Evolutionary conservation across 2,329 filamentous ascomycete genomes (phyloP), one percentile per base, ranked within the genome.

Genomic region (Penicillium brasilianum): DNA sequence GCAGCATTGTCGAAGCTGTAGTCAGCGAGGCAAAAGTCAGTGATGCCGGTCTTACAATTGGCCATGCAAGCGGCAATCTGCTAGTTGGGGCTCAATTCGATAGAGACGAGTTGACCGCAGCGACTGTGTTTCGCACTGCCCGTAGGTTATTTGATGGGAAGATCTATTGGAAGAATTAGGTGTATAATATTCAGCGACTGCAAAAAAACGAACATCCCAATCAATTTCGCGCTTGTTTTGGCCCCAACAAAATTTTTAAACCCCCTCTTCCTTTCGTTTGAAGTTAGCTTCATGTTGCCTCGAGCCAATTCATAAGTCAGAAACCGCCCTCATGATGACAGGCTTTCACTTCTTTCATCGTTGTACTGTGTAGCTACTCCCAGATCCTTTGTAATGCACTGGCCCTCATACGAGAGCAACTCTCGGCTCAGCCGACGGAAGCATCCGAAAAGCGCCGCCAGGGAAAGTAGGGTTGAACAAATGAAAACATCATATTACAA

Each of bases 111-210:
- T 67, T 83, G 50, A 64, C 65, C 39, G 66, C 73, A 53, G 80
- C 77, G 1, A 82, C 77, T 0, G 80, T 83, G 1, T 83, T 78
- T 64, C 74, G 81, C 28, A 84, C 82, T 4, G 81, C 82, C 6
- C 76, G 82, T 43, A 71, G 81, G 59, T 61, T 83, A 48, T 82
- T 84, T 72, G 80, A 83, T 60, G 81, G 82, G 0, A 71, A 66
- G 39, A 75, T 83, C 1, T 81, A 76, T 59, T 81, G 78, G 79
- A 74, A 73, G 57, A 55, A 58, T 43, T 43, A 13, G 18, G 11
- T 22, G 39, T 43, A 22, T 2, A n/a, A 43, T 43, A 43, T 20
- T 5, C 1, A 43, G 10, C 14, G 13, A 22, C 25, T 28, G 6
- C 25, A 28, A 28, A 28, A 28, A 3, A 28, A 28, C 25, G 25